Evolutionary conservation across 2,329 filamentous ascomycete species (phyloP).

Genomic region (Coniochaeta sp.): DNA sequence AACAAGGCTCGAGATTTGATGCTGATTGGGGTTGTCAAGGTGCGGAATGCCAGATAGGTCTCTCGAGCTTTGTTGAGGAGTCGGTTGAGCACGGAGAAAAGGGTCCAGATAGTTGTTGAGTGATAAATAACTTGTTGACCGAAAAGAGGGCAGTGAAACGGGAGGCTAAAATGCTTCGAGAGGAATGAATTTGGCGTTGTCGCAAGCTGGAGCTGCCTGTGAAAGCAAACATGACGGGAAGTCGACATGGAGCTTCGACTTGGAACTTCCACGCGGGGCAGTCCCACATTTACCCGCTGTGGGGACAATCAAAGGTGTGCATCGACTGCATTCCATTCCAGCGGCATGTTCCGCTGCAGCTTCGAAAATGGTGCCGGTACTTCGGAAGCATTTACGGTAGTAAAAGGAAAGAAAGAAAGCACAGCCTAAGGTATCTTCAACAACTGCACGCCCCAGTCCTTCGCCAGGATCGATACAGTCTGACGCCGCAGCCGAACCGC

Average conservation of each 20-base stretch:
- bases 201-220: conserved; percentile 11
- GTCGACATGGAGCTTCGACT: neutral
- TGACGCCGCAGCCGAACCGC: neutral
- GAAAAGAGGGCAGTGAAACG: neutral
- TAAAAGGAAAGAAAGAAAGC: neutral
- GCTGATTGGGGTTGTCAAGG: neutral
- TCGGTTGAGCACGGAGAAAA: neutral
- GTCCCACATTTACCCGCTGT: neutral
- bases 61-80: no score
- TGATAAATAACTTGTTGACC: neutral
- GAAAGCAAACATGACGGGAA: neutral
- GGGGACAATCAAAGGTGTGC: neutral
- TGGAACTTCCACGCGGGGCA: neutral
- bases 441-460: neutral
- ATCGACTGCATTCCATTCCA: no score
- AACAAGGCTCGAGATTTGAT: no score
- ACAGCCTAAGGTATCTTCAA: no score
- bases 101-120: neutral
- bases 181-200: neutral
- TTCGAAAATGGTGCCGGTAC: neutral
- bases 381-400: neutral
- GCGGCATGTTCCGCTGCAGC: neutral
- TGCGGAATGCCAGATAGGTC: neutral
- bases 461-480: neutral
- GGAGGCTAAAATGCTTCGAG: neutral